Evolutionary conservation across 2,329 filamentous ascomycete genomes (phyloP).

Genomic region (Fusarium keratoplasticum): DNA sequence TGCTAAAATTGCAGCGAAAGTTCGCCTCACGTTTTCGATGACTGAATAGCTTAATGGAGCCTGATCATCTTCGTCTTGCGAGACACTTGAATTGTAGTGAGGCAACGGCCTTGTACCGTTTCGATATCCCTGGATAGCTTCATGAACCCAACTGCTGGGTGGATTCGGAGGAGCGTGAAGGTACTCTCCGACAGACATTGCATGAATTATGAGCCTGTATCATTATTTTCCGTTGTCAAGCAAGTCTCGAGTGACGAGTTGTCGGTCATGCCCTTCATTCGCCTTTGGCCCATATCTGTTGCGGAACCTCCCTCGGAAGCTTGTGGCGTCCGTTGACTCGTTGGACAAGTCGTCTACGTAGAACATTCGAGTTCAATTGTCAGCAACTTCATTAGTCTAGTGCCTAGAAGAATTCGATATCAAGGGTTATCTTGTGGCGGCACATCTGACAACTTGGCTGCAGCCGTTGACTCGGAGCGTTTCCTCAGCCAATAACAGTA

Average conservation of each 20-base stretch:
- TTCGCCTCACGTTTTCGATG: neutral
- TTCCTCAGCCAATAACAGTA: neutral
- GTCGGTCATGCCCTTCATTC: neutral
- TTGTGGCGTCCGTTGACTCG: neutral
- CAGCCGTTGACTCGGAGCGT: neutral
- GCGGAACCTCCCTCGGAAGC: neutral
- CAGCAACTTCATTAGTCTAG: neutral
- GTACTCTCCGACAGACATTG: neutral
- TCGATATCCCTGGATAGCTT: neutral
- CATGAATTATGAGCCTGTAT: neutral
- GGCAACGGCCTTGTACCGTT: too few relatives aligned
- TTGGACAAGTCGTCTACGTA: neutral
- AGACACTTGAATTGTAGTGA: neutral
- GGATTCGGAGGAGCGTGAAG: neutral
- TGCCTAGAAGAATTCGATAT: neutral
- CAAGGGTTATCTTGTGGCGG: neutral
- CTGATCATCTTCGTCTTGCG: neutral
- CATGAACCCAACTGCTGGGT: neutral
- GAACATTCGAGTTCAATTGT: neutral
- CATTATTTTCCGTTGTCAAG: neutral
- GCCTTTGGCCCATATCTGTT: neutral
- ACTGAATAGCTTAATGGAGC: neutral
- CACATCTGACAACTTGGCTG: neutral
- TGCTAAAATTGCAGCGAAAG: neutral
- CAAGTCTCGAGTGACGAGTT: neutral